These are phyloP conservation scores for Penicillium waksmanii DNA, from an alignment of 495 filamentous ascomycete species.

Conservation along the genomic window DNA sequence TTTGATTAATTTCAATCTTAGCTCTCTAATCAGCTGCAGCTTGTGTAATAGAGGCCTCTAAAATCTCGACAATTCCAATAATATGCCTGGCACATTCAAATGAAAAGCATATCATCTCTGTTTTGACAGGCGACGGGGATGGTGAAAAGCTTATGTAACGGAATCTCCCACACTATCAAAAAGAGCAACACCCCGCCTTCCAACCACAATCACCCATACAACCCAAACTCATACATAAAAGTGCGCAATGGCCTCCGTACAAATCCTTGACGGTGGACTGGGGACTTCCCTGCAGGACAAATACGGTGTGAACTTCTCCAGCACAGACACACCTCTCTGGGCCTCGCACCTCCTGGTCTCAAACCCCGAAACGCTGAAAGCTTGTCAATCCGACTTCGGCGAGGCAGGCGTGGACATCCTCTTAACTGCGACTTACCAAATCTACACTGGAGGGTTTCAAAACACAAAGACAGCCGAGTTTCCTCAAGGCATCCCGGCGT, in stretches of 20 bases:
- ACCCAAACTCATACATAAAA: not conserved
- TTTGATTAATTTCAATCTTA: too few relatives aligned
- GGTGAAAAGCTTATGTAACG: slow-evolving; percentile 2
- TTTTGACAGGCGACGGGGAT: not conserved
- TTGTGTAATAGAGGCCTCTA: too few relatives aligned
- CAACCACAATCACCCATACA: not conserved
- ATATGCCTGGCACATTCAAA: too few relatives aligned
- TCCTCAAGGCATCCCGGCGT: slow-evolving; percentile 29
- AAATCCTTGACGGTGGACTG: slow-evolving; percentile 66
- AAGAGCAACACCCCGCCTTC: not conserved
- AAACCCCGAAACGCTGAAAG: slow-evolving; percentile 49
- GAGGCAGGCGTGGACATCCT: slow-evolving; percentile 60
- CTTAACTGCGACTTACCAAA: slow-evolving; percentile 68
- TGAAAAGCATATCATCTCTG: too few relatives aligned
- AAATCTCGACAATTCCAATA: too few relatives aligned
- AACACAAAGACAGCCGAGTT: slow-evolving; percentile 34
- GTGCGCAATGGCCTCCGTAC: slow-evolving; percentile 35
- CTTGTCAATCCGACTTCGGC: slow-evolving; percentile 58
- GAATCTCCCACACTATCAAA: slow-evolving; percentile 1
- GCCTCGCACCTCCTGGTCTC: slow-evolving; percentile 63
- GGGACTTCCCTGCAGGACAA: slow-evolving; percentile 66
- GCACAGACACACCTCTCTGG: slow-evolving; percentile 61
- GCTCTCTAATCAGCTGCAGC: too few relatives aligned
- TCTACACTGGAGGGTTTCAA: slow-evolving; percentile 56
- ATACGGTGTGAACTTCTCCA: slow-evolving; percentile 51